phyloP scores from a whole-genome alignment of 768 basidiomycete genomes.

The Serpula lacrymans region DNA sequence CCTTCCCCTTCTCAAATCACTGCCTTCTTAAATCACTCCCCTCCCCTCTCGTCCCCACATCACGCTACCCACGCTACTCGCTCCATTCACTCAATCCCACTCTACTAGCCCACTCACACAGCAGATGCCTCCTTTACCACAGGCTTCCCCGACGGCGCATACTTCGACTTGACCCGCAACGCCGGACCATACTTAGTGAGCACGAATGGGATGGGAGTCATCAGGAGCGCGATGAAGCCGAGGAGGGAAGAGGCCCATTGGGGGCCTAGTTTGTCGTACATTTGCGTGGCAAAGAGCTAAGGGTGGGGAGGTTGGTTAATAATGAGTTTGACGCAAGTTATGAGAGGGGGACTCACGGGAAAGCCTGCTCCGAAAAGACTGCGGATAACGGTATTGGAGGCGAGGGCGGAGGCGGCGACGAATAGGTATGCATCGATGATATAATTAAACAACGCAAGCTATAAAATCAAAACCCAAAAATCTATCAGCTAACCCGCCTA shows the following conservation, averaged over 20 bases:
- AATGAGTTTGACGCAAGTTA: slow-evolving; percentile 2
- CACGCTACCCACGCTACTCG: too few species aligned
- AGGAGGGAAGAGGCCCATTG: slow-evolving; percentile 59
- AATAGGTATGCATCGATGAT: slow-evolving; percentile 58
- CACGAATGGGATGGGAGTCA: slow-evolving; percentile 53
- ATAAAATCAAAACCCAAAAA: too few species aligned
- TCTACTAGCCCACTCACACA: too few species aligned
- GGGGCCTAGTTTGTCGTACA: slow-evolving; percentile 49
- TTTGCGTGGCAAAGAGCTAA: slow-evolving; percentile 49
- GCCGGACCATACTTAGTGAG: slow-evolving; percentile 41
- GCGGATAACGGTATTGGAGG: slow-evolving; percentile 49
- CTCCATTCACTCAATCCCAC: too few species aligned
- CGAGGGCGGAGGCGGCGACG: slow-evolving; percentile 55
- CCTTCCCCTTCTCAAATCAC: too few species aligned
- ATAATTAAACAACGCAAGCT: slow-evolving; percentile 58
- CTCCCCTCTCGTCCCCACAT: too few species aligned
- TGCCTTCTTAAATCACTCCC: too few species aligned
- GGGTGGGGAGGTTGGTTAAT: slow-evolving; percentile 1
- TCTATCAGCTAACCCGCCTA: too few species aligned
- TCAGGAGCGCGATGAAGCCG: slow-evolving; percentile 45
- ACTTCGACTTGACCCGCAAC: slow-evolving; percentile 41
- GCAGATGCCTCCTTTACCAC: slow-evolving; percentile 9
- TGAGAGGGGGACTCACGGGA: slow-evolving; percentile 21
- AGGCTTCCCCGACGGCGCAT: slow-evolving; percentile 35
- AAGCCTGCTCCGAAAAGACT: slow-evolving; percentile 53